Conservation (phyloP, 108 stramenopile species). For the Conticribra guillardii region DNA sequence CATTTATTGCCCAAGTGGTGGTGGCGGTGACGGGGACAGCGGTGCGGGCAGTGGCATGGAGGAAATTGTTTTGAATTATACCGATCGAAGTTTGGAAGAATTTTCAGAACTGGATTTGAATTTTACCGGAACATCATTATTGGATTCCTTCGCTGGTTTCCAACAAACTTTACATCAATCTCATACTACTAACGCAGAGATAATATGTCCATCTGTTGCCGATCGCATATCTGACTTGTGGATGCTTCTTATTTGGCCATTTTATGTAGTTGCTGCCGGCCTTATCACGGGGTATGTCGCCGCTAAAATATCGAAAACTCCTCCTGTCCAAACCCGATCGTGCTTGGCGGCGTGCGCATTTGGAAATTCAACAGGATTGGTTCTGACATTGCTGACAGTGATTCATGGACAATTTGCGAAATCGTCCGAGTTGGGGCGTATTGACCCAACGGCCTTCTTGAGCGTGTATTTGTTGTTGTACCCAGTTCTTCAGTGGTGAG, state of each 20-base stretch:
- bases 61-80: neutral
- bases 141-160: neutral
- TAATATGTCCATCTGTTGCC: conserved; percentile 72
- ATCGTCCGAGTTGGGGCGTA: conserved; percentile 65
- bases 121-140: neutral
- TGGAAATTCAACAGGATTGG: conserved; percentile 82
- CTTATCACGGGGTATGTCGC: conserved; percentile 66
- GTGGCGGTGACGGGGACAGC: conserved; percentile 38
- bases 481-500: conserved; percentile 87
- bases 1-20: conserved; percentile 79
- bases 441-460: conserved; percentile 85
- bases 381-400: conserved; percentile 84
- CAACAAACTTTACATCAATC: conserved; percentile 1
- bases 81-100: neutral
- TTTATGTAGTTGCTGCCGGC: conserved; percentile 66
- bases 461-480: conserved; percentile 82
- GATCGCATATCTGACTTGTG: conserved; percentile 63
- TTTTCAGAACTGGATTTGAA: neutral
- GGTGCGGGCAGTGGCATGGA: neutral
- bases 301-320: conserved; percentile 57
- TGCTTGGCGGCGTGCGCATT: conserved; percentile 80
- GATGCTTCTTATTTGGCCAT: conserved; percentile 80
- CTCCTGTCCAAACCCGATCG: conserved; percentile 43
- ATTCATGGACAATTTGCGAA: conserved; percentile 75
- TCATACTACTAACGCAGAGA: neutral